Base-by-base conservation (phyloP, 1,284 basidiomycete species). In the Malassezia equina region DNA sequence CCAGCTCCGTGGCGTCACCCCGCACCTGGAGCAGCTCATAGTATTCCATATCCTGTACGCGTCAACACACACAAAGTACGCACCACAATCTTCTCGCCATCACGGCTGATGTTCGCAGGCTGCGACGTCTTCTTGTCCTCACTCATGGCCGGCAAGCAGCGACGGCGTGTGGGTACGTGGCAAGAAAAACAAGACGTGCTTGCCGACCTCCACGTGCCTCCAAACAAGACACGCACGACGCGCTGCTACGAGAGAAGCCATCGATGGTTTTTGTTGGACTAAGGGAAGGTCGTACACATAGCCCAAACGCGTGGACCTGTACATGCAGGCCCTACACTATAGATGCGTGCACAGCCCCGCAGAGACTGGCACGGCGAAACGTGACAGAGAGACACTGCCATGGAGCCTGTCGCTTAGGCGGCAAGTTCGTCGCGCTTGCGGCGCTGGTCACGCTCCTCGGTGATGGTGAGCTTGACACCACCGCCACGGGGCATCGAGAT, bases 401-500 rank as follows among this genome's bases (percentile, higher is more conserved):
- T 2, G 19, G 2, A 27, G 43, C 28, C 11, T 4, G 28, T 13
- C 43, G 6, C 19, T 8, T 2, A 15, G 28, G 15, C 15, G 17
- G 23, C 33, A 36, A 25, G 39, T 19, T 29, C 39, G 61, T 71
- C 66, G 60, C 62, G 60, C 58, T 67, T 66, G 29, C 65, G 53
- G 36, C 60, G 60, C 64, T 73, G 75, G 64, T 76, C 76, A 60
- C 76, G 75, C 71, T 76, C 76, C 67, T 77, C 76, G n/a, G 76
- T 69, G 59, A 78, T 77, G 51, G 71, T 66, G 57, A 94, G 85
- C 79, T 91, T 91, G 76, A 85, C 86, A 80, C 93, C 94, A 82
- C 94, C 94, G 79, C 93, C 93, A 81, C 89, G 91, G 71, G 93
- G 93, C 75, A 98, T 80, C 47, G 93, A 96, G 80, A 98, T 83